Evolutionary conservation across 2,329 filamentous ascomycete species (phyloP).

Genomic region (Setomelanomma holmii): DNA sequence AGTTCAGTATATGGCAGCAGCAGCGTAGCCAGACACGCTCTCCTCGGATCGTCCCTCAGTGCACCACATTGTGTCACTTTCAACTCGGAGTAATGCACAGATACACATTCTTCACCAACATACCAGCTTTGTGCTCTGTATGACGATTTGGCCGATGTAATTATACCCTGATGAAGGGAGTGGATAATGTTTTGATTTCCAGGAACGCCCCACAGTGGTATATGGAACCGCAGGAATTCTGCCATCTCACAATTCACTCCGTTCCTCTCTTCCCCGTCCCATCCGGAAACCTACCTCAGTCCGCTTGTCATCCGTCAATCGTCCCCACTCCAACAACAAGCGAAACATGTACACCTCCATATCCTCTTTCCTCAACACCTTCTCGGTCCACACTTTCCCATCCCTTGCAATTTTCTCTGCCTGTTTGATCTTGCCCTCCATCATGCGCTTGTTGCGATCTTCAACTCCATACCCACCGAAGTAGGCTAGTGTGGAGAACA

Average conservation of each 20-base stretch:
- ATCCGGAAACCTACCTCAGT: constrained; percentile 43
- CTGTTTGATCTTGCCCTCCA: constrained; percentile 31
- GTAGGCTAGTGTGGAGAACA: constrained; percentile 78
- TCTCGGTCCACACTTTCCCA: constrained; percentile 42
- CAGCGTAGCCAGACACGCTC: no score
- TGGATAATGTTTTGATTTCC: no score
- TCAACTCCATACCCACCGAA: constrained; percentile 57
- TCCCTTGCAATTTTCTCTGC: constrained; percentile 44
- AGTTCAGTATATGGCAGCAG: constrained; percentile 9
- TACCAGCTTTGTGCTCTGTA: no score
- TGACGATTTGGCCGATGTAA: no score
- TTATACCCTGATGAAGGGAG: no score
- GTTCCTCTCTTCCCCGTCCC: constrained; percentile 20
- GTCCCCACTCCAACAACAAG: constrained; percentile 73
- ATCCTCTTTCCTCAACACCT: constrained; percentile 62
- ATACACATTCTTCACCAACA: no score
- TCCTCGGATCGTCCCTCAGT: no score
- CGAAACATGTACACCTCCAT: constrained; percentile 84
- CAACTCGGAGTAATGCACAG: no score
- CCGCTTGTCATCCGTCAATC: constrained; percentile 45
- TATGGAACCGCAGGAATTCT: no score
- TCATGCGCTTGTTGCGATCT: constrained; percentile 33
- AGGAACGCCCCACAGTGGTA: no score
- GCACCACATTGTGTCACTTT: no score
- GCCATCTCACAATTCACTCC: constrained; percentile 5